A percentile compares a stretch with the other conserved stretches of the same genome.
Evolutionary conservation across 2,329 filamentous ascomycete species (phyloP).

Genomic region (Dissoconium aciculare): DNA sequence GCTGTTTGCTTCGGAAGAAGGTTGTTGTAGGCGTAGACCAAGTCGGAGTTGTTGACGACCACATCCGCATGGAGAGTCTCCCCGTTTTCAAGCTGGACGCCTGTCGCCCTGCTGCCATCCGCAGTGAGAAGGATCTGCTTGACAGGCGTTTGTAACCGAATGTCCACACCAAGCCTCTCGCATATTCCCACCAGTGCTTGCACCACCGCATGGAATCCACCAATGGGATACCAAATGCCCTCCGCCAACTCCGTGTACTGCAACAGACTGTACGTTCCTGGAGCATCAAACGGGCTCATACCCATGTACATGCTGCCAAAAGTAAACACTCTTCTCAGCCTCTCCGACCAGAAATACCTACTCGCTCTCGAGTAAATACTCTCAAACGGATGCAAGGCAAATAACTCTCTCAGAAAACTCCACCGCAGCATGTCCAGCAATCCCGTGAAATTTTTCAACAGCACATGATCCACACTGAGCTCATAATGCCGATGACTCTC

Average conservation of each 20-base stretch:
- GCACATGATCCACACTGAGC: constrained; percentile 48
- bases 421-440: constrained; percentile 43
- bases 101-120: constrained; percentile 40
- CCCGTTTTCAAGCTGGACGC: constrained; percentile 45
- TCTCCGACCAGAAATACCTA: constrained; percentile 55
- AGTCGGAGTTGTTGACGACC: constrained; percentile 57
- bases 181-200: constrained; percentile 50
- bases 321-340: constrained; percentile 55
- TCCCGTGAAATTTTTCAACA: constrained; percentile 52
- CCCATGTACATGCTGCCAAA: constrained; percentile 76
- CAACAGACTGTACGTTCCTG: constrained; percentile 56
- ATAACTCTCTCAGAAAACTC: constrained; percentile 42
- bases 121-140: constrained; percentile 38
- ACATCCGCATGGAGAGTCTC: constrained; percentile 48
- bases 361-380: constrained; percentile 51
- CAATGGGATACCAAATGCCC: constrained; percentile 61
- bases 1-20: constrained; percentile 39
- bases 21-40: constrained; percentile 60
- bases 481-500: constrained; percentile 60
- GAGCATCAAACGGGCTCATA: constrained; percentile 63
- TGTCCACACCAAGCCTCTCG: constrained; percentile 46
- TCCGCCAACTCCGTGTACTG: constrained; percentile 64
- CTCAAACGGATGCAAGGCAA: constrained; percentile 54
- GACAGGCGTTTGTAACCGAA: constrained; percentile 45
- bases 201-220: constrained; percentile 51